Evolutionary conservation across 768 basidiomycete genomes (phyloP).

Genomic region (Lactarius pseudohatsudake): DNA sequence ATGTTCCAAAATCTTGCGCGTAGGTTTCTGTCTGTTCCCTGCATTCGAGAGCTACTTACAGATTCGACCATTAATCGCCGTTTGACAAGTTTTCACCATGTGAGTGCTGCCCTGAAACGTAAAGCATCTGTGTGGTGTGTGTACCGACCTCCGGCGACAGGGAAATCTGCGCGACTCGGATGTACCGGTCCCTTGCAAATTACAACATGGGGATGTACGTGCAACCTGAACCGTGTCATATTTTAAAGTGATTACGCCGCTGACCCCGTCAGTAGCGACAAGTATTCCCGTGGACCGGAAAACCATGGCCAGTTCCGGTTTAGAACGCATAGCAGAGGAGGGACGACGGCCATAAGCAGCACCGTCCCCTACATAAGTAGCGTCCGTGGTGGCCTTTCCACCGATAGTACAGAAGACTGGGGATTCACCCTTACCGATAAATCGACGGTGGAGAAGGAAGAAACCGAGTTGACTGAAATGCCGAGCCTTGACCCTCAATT

Average conservation of each 20-base stretch:
- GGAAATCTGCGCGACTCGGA: slow-evolving; percentile 19
- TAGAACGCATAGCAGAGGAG: neutral
- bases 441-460: neutral
- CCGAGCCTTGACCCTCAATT: neutral
- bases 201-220: slow-evolving; percentile 3
- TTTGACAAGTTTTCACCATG: slow-evolving; percentile 5
- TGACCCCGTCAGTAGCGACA: neutral
- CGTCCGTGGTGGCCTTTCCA: neutral
- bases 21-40: neutral
- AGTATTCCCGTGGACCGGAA: neutral
- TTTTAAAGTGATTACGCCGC: neutral
- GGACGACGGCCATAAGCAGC: neutral
- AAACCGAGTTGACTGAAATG: neutral
- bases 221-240: neutral
- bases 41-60: neutral
- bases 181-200: slow-evolving; percentile 12
- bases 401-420: neutral
- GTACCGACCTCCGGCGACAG: neutral
- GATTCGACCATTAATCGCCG: neutral
- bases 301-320: neutral
- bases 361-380: neutral
- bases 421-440: neutral
- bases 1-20: slow-evolving; percentile 20
- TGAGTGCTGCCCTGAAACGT: neutral
- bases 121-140: neutral